phyloP scores from a whole-genome alignment of 108 stramenopile genomes.

The Schizochytrium sp. region DNA sequence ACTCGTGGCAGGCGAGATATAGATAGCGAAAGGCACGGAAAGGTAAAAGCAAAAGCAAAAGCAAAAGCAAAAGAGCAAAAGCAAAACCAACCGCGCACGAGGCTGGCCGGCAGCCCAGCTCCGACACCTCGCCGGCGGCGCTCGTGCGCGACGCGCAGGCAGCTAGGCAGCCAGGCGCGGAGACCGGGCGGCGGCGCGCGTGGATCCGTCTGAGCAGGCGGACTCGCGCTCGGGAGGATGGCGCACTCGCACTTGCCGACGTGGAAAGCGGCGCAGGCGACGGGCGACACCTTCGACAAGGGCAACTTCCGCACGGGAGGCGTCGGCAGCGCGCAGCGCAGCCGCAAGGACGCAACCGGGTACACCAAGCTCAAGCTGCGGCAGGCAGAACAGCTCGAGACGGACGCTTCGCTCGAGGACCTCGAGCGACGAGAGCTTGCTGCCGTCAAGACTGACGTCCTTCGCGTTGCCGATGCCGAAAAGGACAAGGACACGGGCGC shows the following conservation, averaged over 20 bases:
- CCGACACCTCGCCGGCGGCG: too few species aligned
- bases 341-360: conserved; percentile 56
- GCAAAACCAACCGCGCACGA: too few species aligned
- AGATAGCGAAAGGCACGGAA: too few species aligned
- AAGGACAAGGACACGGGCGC: conserved; percentile 33
- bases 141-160: too few species aligned
- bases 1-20: too few species aligned
- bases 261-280: conserved; percentile 82
- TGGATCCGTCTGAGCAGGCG: too few species aligned
- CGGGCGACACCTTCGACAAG: conserved; percentile 63
- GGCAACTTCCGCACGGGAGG: conserved; percentile 43
- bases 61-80: too few species aligned
- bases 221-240: conserved; percentile 31
- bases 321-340: conserved; percentile 36
- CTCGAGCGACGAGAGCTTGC: conserved; percentile 57
- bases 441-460: conserved; percentile 2
- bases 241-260: conserved; percentile 82
- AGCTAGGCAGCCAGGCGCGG: too few species aligned
- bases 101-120: too few species aligned
- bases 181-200: too few species aligned
- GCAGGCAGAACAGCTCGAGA: conserved; percentile 48
- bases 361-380: conserved; percentile 80
- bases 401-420: conserved; percentile 53
- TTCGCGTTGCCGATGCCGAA: conserved; percentile 48
- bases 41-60: too few species aligned